A percentile compares a stretch with the other conserved stretches of the same genome.
phyloP scores from a whole-genome alignment of 106 monocot genomes.

The Agapanthus africanus region DNA sequence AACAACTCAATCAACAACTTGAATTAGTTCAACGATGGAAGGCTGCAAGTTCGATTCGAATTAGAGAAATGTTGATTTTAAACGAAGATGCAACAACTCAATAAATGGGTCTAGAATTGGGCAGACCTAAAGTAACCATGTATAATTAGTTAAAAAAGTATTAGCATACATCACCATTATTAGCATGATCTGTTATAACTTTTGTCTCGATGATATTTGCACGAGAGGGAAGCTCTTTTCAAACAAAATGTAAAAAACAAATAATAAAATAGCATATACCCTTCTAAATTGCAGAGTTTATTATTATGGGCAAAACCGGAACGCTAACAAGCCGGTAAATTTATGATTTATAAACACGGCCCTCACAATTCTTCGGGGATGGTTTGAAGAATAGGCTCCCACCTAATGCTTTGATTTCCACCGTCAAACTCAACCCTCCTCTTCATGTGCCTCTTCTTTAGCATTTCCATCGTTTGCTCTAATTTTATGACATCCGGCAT shows the following conservation, averaged over 20 bases:
- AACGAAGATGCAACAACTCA: too few relatives aligned
- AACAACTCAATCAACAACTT: too few relatives aligned
- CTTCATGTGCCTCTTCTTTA: slow-evolving; percentile 2
- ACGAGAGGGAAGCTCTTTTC: too few relatives aligned
- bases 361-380: neutral
- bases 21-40: too few relatives aligned
- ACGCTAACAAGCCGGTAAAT: neutral
- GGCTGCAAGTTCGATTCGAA: too few relatives aligned
- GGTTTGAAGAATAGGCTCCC: neutral
- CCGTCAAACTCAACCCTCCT: neutral
- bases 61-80: too few relatives aligned
- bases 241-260: neutral
- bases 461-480: neutral
- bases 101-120: too few relatives aligned
- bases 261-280: neutral
- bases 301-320: neutral
- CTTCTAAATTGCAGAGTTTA: too few relatives aligned
- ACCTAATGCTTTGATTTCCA: neutral
- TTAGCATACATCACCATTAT: neutral
- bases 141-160: too few relatives aligned
- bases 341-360: neutral
- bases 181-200: too few relatives aligned
- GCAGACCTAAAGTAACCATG: too few relatives aligned
- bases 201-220: too few relatives aligned
- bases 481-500: neutral